Evolutionary conservation across 176 grass and related monocot genomes (phyloP).

Genomic region (Oryza brachyantha): DNA sequence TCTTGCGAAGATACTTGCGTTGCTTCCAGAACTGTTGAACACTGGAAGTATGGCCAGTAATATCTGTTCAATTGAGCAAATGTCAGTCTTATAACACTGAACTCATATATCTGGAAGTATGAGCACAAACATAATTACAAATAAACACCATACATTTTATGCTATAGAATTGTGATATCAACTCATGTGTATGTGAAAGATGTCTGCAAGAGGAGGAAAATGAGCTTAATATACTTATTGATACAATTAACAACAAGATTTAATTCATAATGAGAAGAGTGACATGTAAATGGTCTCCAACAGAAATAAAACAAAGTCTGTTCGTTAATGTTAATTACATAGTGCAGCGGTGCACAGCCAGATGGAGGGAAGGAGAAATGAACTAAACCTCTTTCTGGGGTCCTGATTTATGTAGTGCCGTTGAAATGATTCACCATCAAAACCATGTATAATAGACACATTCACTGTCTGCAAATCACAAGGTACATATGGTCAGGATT

Average conservation of each 20-base stretch:
- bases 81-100: constrained; percentile 1
- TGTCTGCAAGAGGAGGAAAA: constrained; percentile 8
- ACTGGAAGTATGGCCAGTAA: background rate
- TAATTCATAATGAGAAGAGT: background rate
- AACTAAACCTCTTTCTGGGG: constrained; percentile 40
- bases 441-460: constrained; percentile 48
- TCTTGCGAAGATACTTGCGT: constrained; percentile 32
- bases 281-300: background rate
- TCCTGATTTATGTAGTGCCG: constrained; percentile 48
- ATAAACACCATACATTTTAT: constrained; percentile 22
- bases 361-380: background rate
- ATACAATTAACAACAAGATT: background rate
- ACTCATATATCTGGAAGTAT: background rate
- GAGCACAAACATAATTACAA: background rate
- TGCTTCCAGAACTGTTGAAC: constrained; percentile 53
- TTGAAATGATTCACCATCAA: constrained; percentile 48
- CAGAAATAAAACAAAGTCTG: background rate
- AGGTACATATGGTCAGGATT: constrained; percentile 9
- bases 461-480: constrained; percentile 41
- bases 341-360: background rate
- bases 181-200: constrained; percentile 36
- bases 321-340: background rate
- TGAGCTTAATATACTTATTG: background rate
- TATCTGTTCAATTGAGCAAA: constrained; percentile 29
- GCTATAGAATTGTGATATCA: constrained; percentile 43